Evolutionary conservation across 331 rosid genomes (phyloP), one percentile per base, ranked within the genome.

Genomic region (Dryas integrifolia): DNA sequence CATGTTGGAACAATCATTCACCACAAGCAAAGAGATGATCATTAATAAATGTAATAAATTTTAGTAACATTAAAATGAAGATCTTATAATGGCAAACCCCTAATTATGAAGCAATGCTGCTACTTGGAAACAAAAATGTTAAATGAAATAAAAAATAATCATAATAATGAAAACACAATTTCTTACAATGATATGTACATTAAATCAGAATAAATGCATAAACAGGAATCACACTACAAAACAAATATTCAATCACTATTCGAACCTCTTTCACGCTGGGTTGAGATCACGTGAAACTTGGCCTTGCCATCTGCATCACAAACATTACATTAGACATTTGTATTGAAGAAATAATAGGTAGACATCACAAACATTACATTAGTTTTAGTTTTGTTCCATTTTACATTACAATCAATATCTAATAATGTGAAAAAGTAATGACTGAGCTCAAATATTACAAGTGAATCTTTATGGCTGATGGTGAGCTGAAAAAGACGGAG

Each of bases 251-350:
- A 40, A 7, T 7, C 50, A 38, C 63, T 9, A 52, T 66, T 59
- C 16, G 70, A 70, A 76, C 65, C 81, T 73, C 91, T 74, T 77
- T 76, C 80, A 95, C 65, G 96, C 73, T 71, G 86, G 87, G 78
- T 81, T 88, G 72, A 90, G 84, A 92, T 95, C 94, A 62, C 88
- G 50, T 14, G 94, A 90, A 69, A 79, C 88, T 86, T 86, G 98
- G 66, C 99, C 98, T 76, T 92, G 99, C 99, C 99, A 95, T 92
- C 99, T 95, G 96, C 80, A 65, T 52, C 78, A 86, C 79, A 82
- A 79, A n/a, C 38, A 46, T 30, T 47, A n/a, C 57, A 72, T 58
- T 59, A 72, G 45, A 72, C 58, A 43, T 43, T 13, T 44, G 55
- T 8, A 15, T 57, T 14, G 21, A 45, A 21, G 47, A 18, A 46